Evolutionary conservation across 345 rosid species (phyloP).

Genomic region (Heritiera fomes): DNA sequence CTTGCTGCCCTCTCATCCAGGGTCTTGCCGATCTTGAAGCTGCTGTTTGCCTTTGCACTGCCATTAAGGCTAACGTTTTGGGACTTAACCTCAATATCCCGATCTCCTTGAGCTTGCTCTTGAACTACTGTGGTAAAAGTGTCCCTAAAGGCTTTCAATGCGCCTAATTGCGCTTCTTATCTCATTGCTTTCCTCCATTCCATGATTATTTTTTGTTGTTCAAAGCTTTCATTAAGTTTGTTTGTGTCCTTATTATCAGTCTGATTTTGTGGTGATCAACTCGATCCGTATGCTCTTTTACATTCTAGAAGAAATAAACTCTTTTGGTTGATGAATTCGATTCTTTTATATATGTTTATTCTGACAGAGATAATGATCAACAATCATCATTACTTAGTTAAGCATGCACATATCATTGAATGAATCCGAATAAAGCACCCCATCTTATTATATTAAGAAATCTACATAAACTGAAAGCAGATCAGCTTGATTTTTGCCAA

Average conservation of each 20-base stretch:
- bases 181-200: neutral
- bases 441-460: neutral
- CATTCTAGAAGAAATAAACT: neutral
- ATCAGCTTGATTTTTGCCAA: neutral
- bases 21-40: slow-evolving; percentile 69
- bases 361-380: neutral
- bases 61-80: slow-evolving; percentile 61
- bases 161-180: slow-evolving; percentile 16
- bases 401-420: neutral
- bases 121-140: slow-evolving; percentile 64
- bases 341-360: neutral
- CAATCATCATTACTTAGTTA: neutral
- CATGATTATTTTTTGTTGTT: neutral
- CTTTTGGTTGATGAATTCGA: neutral
- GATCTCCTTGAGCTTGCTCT: slow-evolving; percentile 55
- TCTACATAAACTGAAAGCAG: neutral
- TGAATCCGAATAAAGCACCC: neutral
- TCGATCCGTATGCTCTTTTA: neutral
- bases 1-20: slow-evolving; percentile 57
- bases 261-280: neutral
- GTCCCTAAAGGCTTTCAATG: slow-evolving; percentile 71
- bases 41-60: slow-evolving; percentile 83
- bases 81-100: slow-evolving; percentile 62
- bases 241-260: neutral
- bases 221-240: neutral